Percentiles rank a stretch among this genome's conserved stretches.
These are phyloP conservation scores for Erodium texanum DNA, from an alignment of 441 rosid species.

Conservation along the genomic window DNA sequence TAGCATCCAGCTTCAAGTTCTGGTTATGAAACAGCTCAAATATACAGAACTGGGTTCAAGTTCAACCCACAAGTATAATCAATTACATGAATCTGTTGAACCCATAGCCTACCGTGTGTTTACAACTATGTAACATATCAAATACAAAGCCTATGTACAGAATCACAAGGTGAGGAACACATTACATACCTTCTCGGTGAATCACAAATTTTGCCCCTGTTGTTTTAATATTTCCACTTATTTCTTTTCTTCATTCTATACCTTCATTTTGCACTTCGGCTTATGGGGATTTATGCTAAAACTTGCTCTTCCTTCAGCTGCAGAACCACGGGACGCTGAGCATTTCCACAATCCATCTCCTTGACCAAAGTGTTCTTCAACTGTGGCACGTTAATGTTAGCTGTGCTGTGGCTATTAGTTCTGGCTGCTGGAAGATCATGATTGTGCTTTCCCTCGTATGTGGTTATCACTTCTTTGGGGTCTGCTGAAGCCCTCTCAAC, in stretches of 20 bases:
- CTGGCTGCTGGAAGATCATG: conserved; percentile 94
- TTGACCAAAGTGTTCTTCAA: not conserved
- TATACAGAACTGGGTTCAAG: not conserved
- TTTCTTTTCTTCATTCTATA: not conserved
- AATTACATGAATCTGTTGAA: not conserved
- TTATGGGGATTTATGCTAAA: not conserved
- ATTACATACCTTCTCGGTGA: not conserved
- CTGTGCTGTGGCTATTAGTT: conserved; percentile 64
- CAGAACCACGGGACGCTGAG: not conserved
- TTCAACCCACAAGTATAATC: not conserved
- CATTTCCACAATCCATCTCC: not conserved
- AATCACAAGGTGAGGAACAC: not conserved
- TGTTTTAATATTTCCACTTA: too few species aligned
- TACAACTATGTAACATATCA: too few species aligned
- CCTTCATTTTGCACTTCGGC: too few species aligned
- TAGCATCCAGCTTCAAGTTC: not conserved
- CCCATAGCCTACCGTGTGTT: too few species aligned
- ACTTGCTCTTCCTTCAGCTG: not conserved
- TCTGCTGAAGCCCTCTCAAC: conserved; percentile 98
- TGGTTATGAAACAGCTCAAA: not conserved
- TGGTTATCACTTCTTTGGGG: conserved; percentile 81
- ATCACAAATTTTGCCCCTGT: not conserved
- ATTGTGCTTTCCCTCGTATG: conserved; percentile 96
- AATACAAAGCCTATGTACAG: not conserved
- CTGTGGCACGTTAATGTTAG: conserved; percentile 9